A percentile compares a stretch with the other conserved stretches of the same genome.
phyloP scores from a whole-genome alignment of 306 rosid species.

The Pyrus betulifolia region DNA sequence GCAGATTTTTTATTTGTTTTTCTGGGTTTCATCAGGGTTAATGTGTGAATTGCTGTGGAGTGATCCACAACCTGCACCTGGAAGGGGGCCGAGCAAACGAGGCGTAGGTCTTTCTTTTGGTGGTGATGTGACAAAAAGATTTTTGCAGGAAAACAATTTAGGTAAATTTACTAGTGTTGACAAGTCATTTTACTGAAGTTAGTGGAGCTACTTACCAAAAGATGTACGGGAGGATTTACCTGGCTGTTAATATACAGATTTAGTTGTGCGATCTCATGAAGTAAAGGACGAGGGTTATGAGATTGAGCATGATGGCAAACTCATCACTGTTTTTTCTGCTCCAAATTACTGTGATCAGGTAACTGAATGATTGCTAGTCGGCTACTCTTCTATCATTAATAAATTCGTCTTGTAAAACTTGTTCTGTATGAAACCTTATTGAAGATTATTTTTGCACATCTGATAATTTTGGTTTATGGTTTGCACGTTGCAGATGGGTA shows the following conservation, averaged over 20 bases:
- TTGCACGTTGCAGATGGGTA: constrained; percentile 79
- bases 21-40: constrained; percentile 49
- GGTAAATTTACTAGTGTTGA: constrained; percentile 36
- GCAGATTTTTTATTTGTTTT: constrained; percentile 3
- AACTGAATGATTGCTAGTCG: constrained; percentile 7
- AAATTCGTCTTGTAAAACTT: background rate
- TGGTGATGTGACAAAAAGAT: constrained; percentile 78
- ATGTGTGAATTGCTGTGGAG: constrained; percentile 99
- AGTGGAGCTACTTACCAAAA: background rate
- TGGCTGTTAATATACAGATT: constrained; percentile 42
- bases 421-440: background rate
- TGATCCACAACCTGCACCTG: constrained; percentile 91
- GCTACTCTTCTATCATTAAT: background rate
- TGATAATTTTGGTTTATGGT: background rate
- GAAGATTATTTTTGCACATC: background rate
- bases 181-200: constrained; percentile 1
- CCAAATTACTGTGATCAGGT: constrained; percentile 99
- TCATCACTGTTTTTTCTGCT: constrained; percentile 97
- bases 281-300: constrained; percentile 99
- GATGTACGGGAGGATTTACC: constrained; percentile 6
- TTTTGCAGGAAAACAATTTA: constrained; percentile 79
- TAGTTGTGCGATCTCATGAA: constrained; percentile 98
- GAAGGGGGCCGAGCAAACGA: constrained; percentile 98
- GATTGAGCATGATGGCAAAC: constrained; percentile 95
- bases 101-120: constrained; percentile 98